These are phyloP conservation scores for Herpetospermum pedunculosum DNA, from an alignment of 306 rosid species.

Conservation along the genomic window DNA sequence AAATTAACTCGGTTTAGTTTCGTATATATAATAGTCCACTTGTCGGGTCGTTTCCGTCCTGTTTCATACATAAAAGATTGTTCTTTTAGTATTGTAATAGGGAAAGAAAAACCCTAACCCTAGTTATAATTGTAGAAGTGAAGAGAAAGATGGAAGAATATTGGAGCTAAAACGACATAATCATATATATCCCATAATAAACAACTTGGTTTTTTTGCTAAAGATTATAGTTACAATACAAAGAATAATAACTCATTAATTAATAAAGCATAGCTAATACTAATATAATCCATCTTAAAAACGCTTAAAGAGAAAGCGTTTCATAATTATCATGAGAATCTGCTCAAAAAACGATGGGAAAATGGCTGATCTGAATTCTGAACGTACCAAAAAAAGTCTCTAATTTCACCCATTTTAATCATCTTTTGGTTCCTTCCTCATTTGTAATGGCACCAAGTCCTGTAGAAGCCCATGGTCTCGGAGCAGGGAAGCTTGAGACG, in stretches of 20 bases:
- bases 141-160: background rate
- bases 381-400: background rate
- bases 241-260: background rate
- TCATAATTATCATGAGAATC: background rate
- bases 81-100: background rate
- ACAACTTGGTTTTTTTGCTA: background rate
- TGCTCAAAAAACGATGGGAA: background rate
- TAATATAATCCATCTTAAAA: background rate
- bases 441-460: slow-evolving; percentile 60
- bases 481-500: slow-evolving; percentile 11
- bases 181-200: background rate
- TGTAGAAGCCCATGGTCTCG: slow-evolving; percentile 77
- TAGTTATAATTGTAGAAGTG: background rate
- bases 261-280: background rate
- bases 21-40: background rate
- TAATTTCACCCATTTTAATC: background rate
- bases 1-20: too few species aligned
- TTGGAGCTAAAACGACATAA: background rate
- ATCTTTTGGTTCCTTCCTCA: slow-evolving; percentile 27
- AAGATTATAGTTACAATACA: slow-evolving; percentile 5
- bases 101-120: background rate
- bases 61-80: too few species aligned
- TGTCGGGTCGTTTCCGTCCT: background rate
- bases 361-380: background rate
- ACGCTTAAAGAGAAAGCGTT: background rate